phyloP scores from a whole-genome alignment of 495 filamentous ascomycete genomes.

The Annulohypoxylon moriforme region DNA sequence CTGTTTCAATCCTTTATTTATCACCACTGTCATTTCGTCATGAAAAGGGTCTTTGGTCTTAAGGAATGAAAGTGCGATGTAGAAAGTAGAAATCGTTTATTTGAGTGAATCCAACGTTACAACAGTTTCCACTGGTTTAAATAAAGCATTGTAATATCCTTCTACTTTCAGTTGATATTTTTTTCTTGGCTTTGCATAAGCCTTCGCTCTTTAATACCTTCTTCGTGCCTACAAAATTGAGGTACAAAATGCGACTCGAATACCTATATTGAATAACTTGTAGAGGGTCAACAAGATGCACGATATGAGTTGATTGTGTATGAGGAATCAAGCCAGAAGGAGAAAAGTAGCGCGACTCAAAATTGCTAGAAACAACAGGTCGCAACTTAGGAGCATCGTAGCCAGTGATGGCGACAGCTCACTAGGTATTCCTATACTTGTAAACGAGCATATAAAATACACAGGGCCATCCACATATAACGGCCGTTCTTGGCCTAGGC shows the following conservation, averaged over 20 bases:
- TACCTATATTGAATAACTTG: background rate
- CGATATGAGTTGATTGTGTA: background rate
- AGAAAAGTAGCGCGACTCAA: background rate
- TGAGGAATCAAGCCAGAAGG: background rate
- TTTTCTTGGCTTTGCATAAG: background rate
- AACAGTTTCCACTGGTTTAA: background rate
- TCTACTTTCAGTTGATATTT: background rate
- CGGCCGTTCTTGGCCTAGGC: background rate
- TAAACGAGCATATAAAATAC: background rate
- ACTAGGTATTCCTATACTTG: background rate
- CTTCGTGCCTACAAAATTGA: background rate
- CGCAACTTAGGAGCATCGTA: background rate
- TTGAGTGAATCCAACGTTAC: conserved; percentile 16
- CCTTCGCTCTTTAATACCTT: background rate
- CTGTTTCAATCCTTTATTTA: conserved; percentile 27
- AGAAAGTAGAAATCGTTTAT: background rate
- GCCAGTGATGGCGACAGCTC: background rate
- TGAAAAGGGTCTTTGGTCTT: background rate
- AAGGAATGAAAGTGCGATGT: background rate
- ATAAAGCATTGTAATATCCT: conserved; percentile 1
- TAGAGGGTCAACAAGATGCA: background rate
- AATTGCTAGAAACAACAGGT: background rate
- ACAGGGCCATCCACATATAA: background rate
- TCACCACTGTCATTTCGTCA: conserved; percentile 6
- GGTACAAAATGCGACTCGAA: background rate